Evolutionary conservation across 345 rosid genomes (phyloP).

Genomic region (Salix udensis): DNA sequence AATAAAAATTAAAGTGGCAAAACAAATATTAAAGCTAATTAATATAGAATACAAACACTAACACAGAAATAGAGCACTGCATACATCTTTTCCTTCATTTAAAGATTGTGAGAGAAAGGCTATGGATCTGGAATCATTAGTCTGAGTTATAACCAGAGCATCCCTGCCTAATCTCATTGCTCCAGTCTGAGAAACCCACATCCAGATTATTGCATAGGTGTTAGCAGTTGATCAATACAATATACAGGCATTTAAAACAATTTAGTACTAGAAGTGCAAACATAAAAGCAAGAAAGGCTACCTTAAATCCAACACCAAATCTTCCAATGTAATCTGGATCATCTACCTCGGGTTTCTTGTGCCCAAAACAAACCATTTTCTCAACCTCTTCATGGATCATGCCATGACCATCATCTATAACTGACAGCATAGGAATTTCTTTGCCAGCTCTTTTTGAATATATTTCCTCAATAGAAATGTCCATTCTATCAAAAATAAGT

Average conservation of each 20-base stretch:
- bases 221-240: neutral
- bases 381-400: conserved; percentile 31
- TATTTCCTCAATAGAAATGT: conserved; percentile 28
- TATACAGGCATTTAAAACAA: neutral
- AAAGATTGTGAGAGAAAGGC: conserved; percentile 40
- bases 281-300: neutral
- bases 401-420: conserved; percentile 38
- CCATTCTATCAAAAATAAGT: conserved; percentile 24
- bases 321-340: conserved; percentile 31
- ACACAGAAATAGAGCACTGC: neutral
- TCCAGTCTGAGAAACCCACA: conserved; percentile 26
- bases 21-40: conserved; percentile 1
- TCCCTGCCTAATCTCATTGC: conserved; percentile 39
- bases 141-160: conserved; percentile 38
- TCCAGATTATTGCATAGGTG: conserved; percentile 10
- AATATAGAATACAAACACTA: neutral
- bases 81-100: conserved; percentile 38
- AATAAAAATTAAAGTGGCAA: neutral
- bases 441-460: conserved; percentile 27
- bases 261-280: neutral
- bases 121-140: conserved; percentile 33
- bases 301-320: conserved; percentile 45
- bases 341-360: conserved; percentile 31
- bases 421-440: conserved; percentile 32
- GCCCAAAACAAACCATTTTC: conserved; percentile 39